Conservation (phyloP, 345 rosid genomes). For the Mercurialis annua region DNA sequence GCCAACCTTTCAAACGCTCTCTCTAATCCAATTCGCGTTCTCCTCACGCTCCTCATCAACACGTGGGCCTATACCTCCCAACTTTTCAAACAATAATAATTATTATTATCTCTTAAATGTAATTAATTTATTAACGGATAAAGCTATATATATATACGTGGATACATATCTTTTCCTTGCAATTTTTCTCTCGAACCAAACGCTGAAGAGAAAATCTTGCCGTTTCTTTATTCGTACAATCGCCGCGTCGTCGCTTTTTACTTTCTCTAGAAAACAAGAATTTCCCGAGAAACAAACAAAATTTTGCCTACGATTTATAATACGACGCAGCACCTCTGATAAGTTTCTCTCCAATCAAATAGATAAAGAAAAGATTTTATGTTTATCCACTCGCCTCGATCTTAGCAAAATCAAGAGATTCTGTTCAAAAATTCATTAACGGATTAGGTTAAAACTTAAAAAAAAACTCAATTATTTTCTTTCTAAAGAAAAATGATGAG, state of each 20-base stretch:
- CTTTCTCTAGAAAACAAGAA: not conserved
- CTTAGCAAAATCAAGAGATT: slow-evolving; percentile 18
- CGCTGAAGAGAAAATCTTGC: not conserved
- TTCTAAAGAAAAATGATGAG: slow-evolving; percentile 36
- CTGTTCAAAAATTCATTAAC: no score
- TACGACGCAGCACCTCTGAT: not conserved
- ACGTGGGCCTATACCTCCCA: slow-evolving; percentile 3
- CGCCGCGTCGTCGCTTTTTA: slow-evolving; percentile 20
- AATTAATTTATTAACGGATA: no score
- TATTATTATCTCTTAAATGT: not conserved
- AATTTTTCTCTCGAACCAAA: slow-evolving; percentile 19
- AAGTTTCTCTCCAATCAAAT: slow-evolving; percentile 5
- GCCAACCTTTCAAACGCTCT: not conserved
- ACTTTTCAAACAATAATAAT: not conserved
- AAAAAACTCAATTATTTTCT: not conserved
- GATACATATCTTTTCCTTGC: not conserved
- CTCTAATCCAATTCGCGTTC: slow-evolving; percentile 18
- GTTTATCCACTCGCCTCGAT: slow-evolving; percentile 41
- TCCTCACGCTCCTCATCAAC: not conserved
- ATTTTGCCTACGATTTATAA: slow-evolving; percentile 3
- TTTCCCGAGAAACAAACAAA: slow-evolving; percentile 40
- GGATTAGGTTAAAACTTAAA: not conserved
- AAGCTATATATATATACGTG: not conserved
- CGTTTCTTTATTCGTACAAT: not conserved
- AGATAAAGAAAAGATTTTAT: slow-evolving; percentile 23